Evolutionary conservation across 2,329 filamentous ascomycete genomes (phyloP).

Genomic region (Calonectria hawksworthii): DNA sequence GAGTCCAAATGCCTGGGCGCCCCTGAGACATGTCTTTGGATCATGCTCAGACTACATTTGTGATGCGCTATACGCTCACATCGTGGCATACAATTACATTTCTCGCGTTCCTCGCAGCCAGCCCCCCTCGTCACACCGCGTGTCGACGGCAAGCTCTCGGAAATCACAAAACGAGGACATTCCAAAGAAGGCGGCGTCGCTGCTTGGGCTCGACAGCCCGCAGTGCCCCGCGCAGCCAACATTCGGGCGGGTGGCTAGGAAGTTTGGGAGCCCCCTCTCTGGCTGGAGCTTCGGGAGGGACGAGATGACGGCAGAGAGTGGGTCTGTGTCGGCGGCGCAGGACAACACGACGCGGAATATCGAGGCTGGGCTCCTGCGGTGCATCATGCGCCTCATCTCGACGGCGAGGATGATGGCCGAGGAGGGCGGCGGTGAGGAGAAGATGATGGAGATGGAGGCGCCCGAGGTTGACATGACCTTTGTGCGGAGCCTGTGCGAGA

Average conservation of each 20-base stretch:
- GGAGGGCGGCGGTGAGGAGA: conserved; percentile 46
- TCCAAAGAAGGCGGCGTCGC: conserved; percentile 65
- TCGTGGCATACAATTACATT: conserved; percentile 72
- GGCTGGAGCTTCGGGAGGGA: conserved; percentile 45
- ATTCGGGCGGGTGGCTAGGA: conserved; percentile 41
- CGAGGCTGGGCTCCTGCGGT: conserved; percentile 63
- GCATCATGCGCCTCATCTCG: conserved; percentile 64
- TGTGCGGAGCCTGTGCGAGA: conserved; percentile 58
- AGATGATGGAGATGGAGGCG: conserved; percentile 47
- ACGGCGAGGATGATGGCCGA: conserved; percentile 59
- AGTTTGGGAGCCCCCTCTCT: conserved; percentile 44
- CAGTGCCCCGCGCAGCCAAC: conserved; percentile 33
- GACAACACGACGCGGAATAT: conserved; percentile 60
- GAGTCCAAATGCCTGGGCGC: conserved; percentile 55
- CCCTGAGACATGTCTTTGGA: conserved; percentile 67
- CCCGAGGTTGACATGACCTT: conserved; percentile 54
- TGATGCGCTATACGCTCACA: conserved; percentile 71
- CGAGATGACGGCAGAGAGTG: conserved; percentile 37
- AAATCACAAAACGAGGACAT: conserved; percentile 53
- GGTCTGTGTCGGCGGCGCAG: conserved; percentile 34
- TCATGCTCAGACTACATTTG: conserved; percentile 67
- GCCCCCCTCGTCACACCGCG: conserved; percentile 30
- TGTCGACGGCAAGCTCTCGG: conserved; percentile 31
- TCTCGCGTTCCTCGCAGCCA: conserved; percentile 48
- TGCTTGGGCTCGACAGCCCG: conserved; percentile 61